Evolutionary conservation across 495 filamentous ascomycete species (phyloP).

Genomic region (Penicillium crystallinum): DNA sequence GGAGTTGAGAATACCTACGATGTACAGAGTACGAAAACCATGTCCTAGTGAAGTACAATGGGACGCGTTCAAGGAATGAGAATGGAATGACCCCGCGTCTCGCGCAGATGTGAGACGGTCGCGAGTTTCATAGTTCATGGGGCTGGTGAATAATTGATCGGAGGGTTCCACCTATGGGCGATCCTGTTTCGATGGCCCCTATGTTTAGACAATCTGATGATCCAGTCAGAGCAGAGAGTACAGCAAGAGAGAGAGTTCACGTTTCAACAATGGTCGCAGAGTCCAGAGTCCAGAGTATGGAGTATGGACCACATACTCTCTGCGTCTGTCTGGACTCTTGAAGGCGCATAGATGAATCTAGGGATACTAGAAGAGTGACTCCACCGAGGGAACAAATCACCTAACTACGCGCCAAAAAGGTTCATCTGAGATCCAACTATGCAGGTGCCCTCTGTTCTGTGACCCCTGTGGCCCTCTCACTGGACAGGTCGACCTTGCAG

Average conservation of each 20-base stretch:
- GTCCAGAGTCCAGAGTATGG: too few species aligned
- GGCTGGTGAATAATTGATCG: constrained; percentile 10
- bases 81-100: constrained; percentile 23
- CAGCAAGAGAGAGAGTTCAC: not conserved
- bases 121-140: constrained; percentile 20
- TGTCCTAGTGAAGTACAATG: too few species aligned
- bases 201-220: not conserved
- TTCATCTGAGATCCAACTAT: constrained; percentile 31
- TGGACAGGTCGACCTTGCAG: constrained; percentile 22
- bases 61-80: constrained; percentile 1
- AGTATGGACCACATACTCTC: too few species aligned
- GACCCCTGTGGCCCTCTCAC: constrained; percentile 14
- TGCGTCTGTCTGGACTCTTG: too few species aligned
- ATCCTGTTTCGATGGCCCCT: not conserved
- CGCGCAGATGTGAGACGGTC: constrained; percentile 19
- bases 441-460: constrained; percentile 16
- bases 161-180: not conserved
- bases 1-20: too few species aligned
- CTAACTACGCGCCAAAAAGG: constrained; percentile 23
- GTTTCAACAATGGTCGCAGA: too few species aligned
- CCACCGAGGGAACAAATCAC: constrained; percentile 9
- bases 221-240: not conserved
- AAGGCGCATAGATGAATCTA: constrained; percentile 22
- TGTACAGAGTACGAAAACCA: too few species aligned
- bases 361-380: constrained; percentile 15